Conservation (phyloP, 2,329 filamentous ascomycete species). For the Teratosphaeria destructans region DNA sequence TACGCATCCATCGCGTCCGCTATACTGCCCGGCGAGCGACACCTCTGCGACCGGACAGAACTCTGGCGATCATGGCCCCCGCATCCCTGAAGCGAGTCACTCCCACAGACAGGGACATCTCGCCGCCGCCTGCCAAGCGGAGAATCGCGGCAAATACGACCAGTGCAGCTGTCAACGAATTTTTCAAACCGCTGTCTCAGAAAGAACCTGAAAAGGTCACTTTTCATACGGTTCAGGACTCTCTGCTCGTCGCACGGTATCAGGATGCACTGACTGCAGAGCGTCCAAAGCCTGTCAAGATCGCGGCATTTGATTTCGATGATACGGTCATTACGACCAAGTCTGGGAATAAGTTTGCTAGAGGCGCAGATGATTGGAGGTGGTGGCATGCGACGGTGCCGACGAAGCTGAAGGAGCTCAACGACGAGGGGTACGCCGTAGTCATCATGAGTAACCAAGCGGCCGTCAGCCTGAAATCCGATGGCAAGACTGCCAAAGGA, state of each 20-base stretch:
- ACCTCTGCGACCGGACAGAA: background rate
- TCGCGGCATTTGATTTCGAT: constrained; percentile 70
- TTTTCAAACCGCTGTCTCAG: constrained; percentile 80
- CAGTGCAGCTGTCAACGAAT: constrained; percentile 61
- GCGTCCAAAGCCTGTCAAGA: constrained; percentile 39
- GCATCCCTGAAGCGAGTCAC: constrained; percentile 26
- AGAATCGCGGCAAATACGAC: constrained; percentile 45
- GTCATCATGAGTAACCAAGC: constrained; percentile 84
- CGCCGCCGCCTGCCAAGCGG: constrained; percentile 48
- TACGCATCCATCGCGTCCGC: background rate
- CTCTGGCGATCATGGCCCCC: constrained; percentile 6
- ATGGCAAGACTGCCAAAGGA: constrained; percentile 54
- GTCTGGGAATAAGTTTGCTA: constrained; percentile 70
- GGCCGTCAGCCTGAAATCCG: constrained; percentile 62
- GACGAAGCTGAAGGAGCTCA: constrained; percentile 52
- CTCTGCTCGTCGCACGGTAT: constrained; percentile 68
- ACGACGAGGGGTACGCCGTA: constrained; percentile 64
- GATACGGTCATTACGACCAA: constrained; percentile 73
- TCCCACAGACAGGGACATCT: constrained; percentile 37
- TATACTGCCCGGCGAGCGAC: background rate
- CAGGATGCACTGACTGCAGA: constrained; percentile 16
- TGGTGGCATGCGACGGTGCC: constrained; percentile 80
- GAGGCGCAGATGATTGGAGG: constrained; percentile 71
- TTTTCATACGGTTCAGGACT: constrained; percentile 59
- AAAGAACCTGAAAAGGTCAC: constrained; percentile 66